Percentiles rank a stretch among this genome's conserved stretches.
Conservation (phyloP, 2,329 filamentous ascomycete genomes). For the Cercospora zeae-maydis region DNA sequence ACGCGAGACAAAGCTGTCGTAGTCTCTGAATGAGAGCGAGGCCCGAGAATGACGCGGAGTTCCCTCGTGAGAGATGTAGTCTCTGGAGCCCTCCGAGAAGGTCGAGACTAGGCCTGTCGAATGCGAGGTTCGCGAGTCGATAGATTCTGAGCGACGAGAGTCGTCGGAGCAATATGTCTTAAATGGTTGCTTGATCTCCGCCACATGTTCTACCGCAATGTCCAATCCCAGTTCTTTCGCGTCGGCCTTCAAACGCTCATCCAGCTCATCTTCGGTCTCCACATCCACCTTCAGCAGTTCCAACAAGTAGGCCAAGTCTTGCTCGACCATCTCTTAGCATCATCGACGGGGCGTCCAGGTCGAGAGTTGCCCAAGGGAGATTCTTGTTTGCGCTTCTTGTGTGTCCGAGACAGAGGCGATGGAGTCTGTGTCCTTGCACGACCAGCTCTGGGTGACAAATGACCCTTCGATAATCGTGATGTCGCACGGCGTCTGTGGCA, state of each 20-base stretch:
- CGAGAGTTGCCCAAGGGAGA: neutral
- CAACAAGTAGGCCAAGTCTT: constrained; percentile 27
- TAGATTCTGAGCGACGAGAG: constrained; percentile 32
- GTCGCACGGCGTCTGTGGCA: constrained; percentile 7
- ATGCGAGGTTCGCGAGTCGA: constrained; percentile 34
- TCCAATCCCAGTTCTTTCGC: constrained; percentile 32
- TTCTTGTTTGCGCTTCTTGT: neutral
- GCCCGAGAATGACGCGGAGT: constrained; percentile 21
- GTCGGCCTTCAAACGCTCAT: constrained; percentile 27
- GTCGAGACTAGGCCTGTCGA: constrained; percentile 37
- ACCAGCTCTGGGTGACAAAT: neutral
- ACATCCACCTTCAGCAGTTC: constrained; percentile 33
- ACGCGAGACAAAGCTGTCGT: constrained; percentile 34
- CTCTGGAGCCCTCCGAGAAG: constrained; percentile 34
- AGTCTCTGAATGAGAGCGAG: constrained; percentile 35
- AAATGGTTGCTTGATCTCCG: constrained; percentile 7
- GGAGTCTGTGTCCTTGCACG: neutral
- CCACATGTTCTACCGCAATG: constrained; percentile 13
- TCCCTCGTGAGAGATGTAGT: constrained; percentile 18
- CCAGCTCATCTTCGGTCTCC: constrained; percentile 32
- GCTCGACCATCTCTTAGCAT: constrained; percentile 19
- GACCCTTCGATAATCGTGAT: neutral
- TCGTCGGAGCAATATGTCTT: constrained; percentile 20
- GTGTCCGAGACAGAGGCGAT: constrained; percentile 1
- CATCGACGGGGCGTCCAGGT: neutral